Evolutionary conservation across 2,329 filamentous ascomycete genomes (phyloP).

Genomic region (Beauveria scarabaeidicola): DNA sequence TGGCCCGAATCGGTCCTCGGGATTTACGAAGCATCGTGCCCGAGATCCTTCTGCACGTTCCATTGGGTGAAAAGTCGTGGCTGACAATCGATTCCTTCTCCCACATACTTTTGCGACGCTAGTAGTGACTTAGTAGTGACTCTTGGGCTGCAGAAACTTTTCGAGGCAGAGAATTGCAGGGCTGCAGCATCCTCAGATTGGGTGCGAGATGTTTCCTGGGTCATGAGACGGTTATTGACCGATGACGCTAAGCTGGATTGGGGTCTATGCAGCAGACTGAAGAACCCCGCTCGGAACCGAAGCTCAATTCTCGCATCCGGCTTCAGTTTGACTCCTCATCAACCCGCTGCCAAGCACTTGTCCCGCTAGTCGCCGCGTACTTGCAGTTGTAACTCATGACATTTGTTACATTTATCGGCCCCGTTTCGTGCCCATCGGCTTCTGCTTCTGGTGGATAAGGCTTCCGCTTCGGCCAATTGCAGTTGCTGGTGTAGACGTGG

Average conservation of each 20-base stretch:
- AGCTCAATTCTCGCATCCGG: background rate
- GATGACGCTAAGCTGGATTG: slow-evolving; percentile 15
- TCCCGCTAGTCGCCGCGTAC: background rate
- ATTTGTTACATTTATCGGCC: background rate
- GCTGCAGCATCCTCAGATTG: slow-evolving; percentile 5
- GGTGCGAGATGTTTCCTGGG: slow-evolving; percentile 9
- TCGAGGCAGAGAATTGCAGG: background rate
- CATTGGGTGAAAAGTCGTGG: background rate
- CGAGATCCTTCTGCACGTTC: slow-evolving; percentile 6
- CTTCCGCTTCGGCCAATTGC: background rate
- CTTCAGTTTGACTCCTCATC: background rate
- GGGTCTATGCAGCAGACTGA: background rate
- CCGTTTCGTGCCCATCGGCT: background rate
- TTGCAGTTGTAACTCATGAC: background rate
- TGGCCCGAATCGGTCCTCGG: background rate
- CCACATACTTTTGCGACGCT: background rate
- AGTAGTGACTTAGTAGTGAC: background rate
- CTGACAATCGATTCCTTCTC: background rate
- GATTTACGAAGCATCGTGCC: background rate
- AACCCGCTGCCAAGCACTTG: background rate
- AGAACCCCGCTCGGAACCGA: slow-evolving; percentile 17
- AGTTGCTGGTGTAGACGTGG: background rate
- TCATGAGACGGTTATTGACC: slow-evolving; percentile 8
- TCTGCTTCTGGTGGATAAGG: background rate
- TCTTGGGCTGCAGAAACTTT: background rate